Evolutionary conservation across 495 filamentous ascomycete species (phyloP), one percentile per base, ranked within the genome.

Genomic region (Xylaria palmicola): DNA sequence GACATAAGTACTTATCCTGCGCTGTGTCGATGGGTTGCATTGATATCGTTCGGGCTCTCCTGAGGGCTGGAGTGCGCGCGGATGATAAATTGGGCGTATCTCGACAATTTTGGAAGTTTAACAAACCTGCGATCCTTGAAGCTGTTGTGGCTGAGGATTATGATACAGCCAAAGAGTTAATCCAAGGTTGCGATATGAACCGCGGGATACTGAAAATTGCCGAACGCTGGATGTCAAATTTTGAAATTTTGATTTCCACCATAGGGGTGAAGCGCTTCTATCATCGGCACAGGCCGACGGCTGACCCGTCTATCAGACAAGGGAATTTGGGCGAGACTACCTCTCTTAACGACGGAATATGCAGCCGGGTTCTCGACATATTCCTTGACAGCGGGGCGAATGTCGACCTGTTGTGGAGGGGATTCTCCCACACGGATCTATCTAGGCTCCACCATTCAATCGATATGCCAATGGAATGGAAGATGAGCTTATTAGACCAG

Each of bases 121-220:
- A 4, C 26, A 1, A 26, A 9, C 13, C 56, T n/a, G 44, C 64
- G 22, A 51, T 66, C 6, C 8, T 61, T 30, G 49, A 66, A 49
- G 64, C 64, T 13, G 26, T 36, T 19, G 51, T 56, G 4, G 56
- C 56, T 9, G 56, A 50, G 9, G 52, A 61, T 40, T 20, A 60
- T 6, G 56, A 61, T 8, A 60, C 50, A 40, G 19, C 55, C n/a
- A 20, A 49, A 27, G 20, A 57, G 4, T 40, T 66, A 1, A 0
- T 66, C 2, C 27, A 41, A 26, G 24, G 0, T 7, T 66, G 60
- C 24, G 56, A 66, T 30, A 8, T 53, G 1, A 63, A 63, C 36
- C 64, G 44, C 24, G 3, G 24, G 3, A 55, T 63, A 20, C 13
- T 24, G 1, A 24, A 20, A 5, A 8, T 26, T 10, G 32, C 6